A percentile compares a stretch with the other conserved stretches of the same genome.
Conservation (phyloP, 805 yeast species). For the Kodamaea hsintzibuensis region DNA sequence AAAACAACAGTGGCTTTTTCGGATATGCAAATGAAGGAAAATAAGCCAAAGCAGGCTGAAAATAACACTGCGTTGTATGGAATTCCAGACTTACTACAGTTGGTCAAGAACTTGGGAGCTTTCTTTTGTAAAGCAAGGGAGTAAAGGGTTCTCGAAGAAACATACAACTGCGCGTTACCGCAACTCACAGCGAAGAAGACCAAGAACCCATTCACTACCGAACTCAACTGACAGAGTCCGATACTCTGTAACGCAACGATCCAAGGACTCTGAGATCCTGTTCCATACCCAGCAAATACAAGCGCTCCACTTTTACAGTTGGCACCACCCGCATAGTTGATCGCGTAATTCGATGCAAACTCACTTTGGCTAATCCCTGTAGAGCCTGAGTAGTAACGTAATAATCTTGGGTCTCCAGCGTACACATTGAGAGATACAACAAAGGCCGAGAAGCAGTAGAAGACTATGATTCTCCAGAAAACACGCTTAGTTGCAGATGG, state of each 20-base stretch:
- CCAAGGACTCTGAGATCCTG: slow-evolving; percentile 49
- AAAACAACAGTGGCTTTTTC: slow-evolving; percentile 61
- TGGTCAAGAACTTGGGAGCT: slow-evolving; percentile 61
- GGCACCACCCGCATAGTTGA: slow-evolving; percentile 36
- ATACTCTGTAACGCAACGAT: slow-evolving; percentile 43
- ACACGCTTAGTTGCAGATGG: slow-evolving; percentile 78
- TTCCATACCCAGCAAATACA: slow-evolving; percentile 36
- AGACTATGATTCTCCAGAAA: slow-evolving; percentile 65
- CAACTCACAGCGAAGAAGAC: slow-evolving; percentile 49
- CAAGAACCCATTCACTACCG: slow-evolving; percentile 44
- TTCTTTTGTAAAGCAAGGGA: slow-evolving; percentile 49
- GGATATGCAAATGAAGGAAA: slow-evolving; percentile 62
- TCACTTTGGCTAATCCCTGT: slow-evolving; percentile 28
- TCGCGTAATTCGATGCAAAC: slow-evolving; percentile 27
- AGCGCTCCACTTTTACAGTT: slow-evolving; percentile 28
- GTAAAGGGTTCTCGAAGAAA: slow-evolving; percentile 43
- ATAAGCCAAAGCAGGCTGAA: slow-evolving; percentile 58
- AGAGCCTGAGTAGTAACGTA: slow-evolving; percentile 50
- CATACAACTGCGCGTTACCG: slow-evolving; percentile 47
- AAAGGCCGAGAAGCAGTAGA: slow-evolving; percentile 67
- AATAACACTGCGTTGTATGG: slow-evolving; percentile 72
- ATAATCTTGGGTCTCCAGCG: slow-evolving; percentile 73
- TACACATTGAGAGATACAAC: slow-evolving; percentile 71
- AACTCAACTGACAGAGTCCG: slow-evolving; percentile 36
- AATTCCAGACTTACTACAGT: slow-evolving; percentile 65